Conservation (phyloP, 768 basidiomycete genomes). For the Pisolithus sp. region DNA sequence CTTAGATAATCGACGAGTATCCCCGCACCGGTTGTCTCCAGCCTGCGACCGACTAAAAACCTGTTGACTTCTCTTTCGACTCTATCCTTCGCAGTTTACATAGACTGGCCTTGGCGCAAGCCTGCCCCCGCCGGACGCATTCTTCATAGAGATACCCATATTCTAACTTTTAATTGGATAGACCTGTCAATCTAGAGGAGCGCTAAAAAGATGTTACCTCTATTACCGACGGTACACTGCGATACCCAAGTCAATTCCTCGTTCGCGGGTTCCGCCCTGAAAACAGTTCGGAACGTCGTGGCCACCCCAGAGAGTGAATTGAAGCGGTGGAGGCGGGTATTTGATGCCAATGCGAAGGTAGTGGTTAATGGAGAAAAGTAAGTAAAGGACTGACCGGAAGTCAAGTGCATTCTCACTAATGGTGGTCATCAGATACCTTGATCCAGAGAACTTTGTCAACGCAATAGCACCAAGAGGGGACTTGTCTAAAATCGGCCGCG, state of each 20-base stretch:
- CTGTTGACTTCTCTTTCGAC: not conserved
- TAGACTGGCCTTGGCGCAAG: conserved; percentile 11
- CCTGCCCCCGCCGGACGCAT: conserved; percentile 13
- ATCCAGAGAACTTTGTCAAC: conserved; percentile 85
- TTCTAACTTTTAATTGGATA: conserved; percentile 24
- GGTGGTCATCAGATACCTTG: conserved; percentile 60
- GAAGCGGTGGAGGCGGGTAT: conserved; percentile 82
- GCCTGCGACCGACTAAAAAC: conserved; percentile 3
- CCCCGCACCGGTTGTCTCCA: conserved; percentile 24
- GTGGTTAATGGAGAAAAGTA: conserved; percentile 77
- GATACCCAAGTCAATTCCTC: conserved; percentile 39
- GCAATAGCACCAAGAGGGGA: conserved; percentile 89
- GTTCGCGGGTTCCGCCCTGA: conserved; percentile 48
- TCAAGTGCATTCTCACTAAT: conserved; percentile 3
- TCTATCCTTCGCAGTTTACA: not conserved
- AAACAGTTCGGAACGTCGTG: conserved; percentile 62
- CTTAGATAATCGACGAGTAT: conserved; percentile 28
- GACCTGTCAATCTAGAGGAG: conserved; percentile 8
- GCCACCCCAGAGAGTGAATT: conserved; percentile 76
- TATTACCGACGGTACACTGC: conserved; percentile 48
- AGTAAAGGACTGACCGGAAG: conserved; percentile 26
- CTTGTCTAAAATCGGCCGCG: conserved; percentile 77
- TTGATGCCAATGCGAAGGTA: conserved; percentile 75
- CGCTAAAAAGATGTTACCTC: conserved; percentile 30
- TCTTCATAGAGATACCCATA: conserved; percentile 31